Conservation (phyloP, 345 rosid genomes). For the Hypericum perforatum region DNA sequence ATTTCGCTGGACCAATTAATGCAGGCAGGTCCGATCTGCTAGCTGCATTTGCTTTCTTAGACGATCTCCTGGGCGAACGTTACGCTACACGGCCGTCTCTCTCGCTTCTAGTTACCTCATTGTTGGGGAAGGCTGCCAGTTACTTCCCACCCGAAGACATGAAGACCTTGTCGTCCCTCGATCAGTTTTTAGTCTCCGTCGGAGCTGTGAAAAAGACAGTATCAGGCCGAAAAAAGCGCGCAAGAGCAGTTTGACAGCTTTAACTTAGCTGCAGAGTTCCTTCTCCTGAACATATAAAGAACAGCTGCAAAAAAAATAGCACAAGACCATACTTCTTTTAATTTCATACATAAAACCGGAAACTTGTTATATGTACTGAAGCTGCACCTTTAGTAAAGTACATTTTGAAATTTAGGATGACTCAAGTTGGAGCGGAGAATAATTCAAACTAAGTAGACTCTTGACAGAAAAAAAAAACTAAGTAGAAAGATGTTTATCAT, state of each 20-base stretch:
- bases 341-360: too few species aligned
- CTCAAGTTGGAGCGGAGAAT: too few species aligned
- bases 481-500: too few species aligned
- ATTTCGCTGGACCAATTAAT: constrained; percentile 81
- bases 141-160: constrained; percentile 97
- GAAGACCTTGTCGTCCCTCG: constrained; percentile 89
- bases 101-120: constrained; percentile 52
- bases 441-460: too few species aligned
- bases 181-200: constrained; percentile 76
- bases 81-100: constrained; percentile 61
- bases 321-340: not conserved
- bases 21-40: constrained; percentile 76
- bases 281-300: not conserved
- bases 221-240: constrained; percentile 44
- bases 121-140: constrained; percentile 89
- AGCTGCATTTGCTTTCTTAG: constrained; percentile 80
- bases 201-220: constrained; percentile 94
- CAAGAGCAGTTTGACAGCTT: constrained; percentile 9
- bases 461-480: too few species aligned
- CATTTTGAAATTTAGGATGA: too few species aligned
- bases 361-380: too few species aligned
- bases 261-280: not conserved
- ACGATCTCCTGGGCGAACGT: constrained; percentile 70
- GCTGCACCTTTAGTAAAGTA: too few species aligned
- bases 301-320: not conserved